Conservation (phyloP, 495 filamentous ascomycete genomes). For the Penicillium arizonense region DNA sequence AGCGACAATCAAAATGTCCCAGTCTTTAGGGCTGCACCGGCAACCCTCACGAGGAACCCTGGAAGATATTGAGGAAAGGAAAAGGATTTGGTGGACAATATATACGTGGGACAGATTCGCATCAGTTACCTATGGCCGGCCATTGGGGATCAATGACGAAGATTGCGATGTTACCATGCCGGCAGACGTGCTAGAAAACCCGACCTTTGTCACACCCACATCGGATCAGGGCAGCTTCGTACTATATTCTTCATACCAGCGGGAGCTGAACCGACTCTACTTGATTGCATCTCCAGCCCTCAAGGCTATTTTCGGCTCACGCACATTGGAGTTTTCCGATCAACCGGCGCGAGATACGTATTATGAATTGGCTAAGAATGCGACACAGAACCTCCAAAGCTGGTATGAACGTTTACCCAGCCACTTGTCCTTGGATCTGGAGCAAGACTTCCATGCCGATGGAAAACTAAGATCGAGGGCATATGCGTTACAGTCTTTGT, state of each 20-base stretch:
- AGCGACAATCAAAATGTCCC: conserved; percentile 31
- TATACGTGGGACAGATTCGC: conserved; percentile 40
- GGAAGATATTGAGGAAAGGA: conserved; percentile 31
- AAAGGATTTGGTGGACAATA: conserved; percentile 38
- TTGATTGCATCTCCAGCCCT: conserved; percentile 29
- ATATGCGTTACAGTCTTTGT: conserved; percentile 27
- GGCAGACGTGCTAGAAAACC: conserved; percentile 23
- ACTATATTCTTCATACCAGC: conserved; percentile 33
- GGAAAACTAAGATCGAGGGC: conserved; percentile 15
- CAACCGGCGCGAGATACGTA: conserved; percentile 17
- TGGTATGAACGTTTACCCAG: conserved; percentile 24
- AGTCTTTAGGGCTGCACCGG: conserved; percentile 34
- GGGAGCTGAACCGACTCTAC: conserved; percentile 32
- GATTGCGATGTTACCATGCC: conserved; percentile 36
- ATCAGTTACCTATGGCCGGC: conserved; percentile 33
- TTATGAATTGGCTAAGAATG: conserved; percentile 17
- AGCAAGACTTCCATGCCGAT: conserved; percentile 18
- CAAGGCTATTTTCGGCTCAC: conserved; percentile 29
- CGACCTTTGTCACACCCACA: conserved; percentile 12
- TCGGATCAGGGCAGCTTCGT: conserved; percentile 5
- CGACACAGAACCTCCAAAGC: conserved; percentile 18
- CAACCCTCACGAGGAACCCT: conserved; percentile 12
- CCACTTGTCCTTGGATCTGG: conserved; percentile 20
- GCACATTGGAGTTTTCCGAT: conserved; percentile 18
- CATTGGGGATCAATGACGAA: conserved; percentile 33